phyloP scores from a whole-genome alignment of 805 yeast genomes.

The Wickerhamiella occidentalis region DNA sequence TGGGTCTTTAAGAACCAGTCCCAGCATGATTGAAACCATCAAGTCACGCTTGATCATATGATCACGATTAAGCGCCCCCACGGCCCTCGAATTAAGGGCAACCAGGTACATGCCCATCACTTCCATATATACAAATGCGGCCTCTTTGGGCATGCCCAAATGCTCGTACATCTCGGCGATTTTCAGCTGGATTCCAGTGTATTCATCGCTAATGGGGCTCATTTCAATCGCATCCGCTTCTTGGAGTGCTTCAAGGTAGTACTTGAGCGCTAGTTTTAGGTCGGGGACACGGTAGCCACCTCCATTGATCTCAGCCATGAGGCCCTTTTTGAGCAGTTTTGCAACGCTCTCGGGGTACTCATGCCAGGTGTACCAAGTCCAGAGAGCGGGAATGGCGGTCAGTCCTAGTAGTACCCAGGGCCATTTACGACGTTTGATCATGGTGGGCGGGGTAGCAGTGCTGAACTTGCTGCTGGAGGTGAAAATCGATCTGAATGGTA shows the following conservation, averaged over 20 bases:
- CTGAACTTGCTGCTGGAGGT: background rate
- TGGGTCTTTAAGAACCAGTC: constrained; percentile 30
- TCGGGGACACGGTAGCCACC: constrained; percentile 39
- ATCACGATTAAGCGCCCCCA: constrained; percentile 33
- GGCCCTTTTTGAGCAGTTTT: constrained; percentile 53
- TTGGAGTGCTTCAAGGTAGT: constrained; percentile 63
- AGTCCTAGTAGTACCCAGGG: constrained; percentile 5
- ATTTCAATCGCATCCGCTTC: constrained; percentile 45
- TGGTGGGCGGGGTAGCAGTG: constrained; percentile 2
- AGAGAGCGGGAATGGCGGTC: constrained; percentile 17
- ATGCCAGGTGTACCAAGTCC: constrained; percentile 25
- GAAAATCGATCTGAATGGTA: background rate
- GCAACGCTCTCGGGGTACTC: constrained; percentile 53
- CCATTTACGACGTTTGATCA: constrained; percentile 9
- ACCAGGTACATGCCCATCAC: constrained; percentile 41
- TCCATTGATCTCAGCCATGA: constrained; percentile 73
- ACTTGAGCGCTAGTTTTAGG: constrained; percentile 53
- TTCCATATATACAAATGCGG: constrained; percentile 55
- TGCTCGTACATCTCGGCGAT: constrained; percentile 78
- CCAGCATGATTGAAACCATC: constrained; percentile 43
- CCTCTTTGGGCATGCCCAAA: constrained; percentile 48
- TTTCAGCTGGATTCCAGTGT: constrained; percentile 82
- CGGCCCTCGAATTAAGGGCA: constrained; percentile 39
- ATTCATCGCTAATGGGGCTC: constrained; percentile 57
- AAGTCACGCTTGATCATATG: constrained; percentile 59